These are phyloP conservation scores for Stellera chamaejasme DNA, from an alignment of 345 rosid genomes.

Conservation along the genomic window DNA sequence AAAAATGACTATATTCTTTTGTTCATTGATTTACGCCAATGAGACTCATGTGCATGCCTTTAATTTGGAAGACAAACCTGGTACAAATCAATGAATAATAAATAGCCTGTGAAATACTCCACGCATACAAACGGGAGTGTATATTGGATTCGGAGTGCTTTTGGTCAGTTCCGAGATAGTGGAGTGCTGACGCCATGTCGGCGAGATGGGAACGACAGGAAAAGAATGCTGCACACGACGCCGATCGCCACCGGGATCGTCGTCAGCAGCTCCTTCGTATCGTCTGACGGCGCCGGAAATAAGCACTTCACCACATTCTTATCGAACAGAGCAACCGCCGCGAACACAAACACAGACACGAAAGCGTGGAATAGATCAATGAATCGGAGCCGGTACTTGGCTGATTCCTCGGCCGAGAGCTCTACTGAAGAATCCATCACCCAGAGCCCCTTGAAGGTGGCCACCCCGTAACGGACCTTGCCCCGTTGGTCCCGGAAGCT, in stretches of 20 bases:
- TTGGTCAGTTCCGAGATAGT: constrained; percentile 24
- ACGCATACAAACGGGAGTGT: too few relatives aligned
- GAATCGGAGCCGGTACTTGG: constrained; percentile 32
- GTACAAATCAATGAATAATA: too few relatives aligned
- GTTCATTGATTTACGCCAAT: too few relatives aligned
- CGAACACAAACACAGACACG: constrained; percentile 49
- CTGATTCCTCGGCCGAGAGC: constrained; percentile 29
- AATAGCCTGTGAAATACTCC: too few relatives aligned
- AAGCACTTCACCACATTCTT: constrained; percentile 56
- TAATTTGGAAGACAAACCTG: too few relatives aligned
- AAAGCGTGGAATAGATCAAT: constrained; percentile 60
- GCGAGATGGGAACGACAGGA: constrained; percentile 48
- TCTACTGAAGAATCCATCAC: constrained; percentile 38
- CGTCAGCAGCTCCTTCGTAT: constrained; percentile 29
- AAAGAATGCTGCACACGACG: constrained; percentile 36
- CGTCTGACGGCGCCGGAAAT: constrained; percentile 39
- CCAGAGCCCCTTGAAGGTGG: constrained; percentile 48
- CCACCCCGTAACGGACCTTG: constrained; percentile 68
- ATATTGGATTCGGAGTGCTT: too few relatives aligned
- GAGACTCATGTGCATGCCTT: too few relatives aligned
- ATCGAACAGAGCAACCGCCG: constrained; percentile 51
- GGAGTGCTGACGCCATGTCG: constrained; percentile 77
- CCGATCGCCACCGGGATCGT: constrained; percentile 43
- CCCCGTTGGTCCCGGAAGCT: constrained; percentile 51
- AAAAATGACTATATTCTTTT: too few relatives aligned